phyloP scores from a whole-genome alignment of 1,139 yeast species.

The Lodderomyces metapsilosis region DNA sequence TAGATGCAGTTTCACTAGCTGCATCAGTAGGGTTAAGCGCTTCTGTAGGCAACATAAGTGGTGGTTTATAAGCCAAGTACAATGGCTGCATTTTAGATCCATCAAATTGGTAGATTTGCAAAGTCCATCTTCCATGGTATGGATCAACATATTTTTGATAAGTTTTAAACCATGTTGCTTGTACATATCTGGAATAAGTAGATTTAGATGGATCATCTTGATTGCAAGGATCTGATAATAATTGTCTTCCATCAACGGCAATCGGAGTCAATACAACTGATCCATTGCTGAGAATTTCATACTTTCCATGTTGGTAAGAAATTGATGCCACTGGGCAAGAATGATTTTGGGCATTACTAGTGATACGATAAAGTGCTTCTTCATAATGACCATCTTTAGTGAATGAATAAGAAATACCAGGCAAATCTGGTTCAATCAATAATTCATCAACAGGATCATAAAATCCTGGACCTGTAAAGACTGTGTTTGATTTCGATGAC shows the following conservation, averaged over 20 bases:
- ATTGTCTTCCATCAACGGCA: slow-evolving; percentile 88
- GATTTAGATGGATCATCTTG: slow-evolving; percentile 43
- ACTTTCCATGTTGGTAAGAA: slow-evolving; percentile 87
- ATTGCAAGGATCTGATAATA: slow-evolving; percentile 81
- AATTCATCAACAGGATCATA: slow-evolving; percentile 95
- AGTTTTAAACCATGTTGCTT: slow-evolving; percentile 57
- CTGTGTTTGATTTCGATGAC: slow-evolving; percentile 91
- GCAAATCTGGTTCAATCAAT: slow-evolving; percentile 89
- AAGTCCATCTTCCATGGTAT: slow-evolving; percentile 78
- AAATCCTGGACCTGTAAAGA: slow-evolving; percentile 95
- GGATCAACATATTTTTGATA: slow-evolving; percentile 64
- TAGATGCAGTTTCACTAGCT: slow-evolving; percentile 36
- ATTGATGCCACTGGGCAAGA: slow-evolving; percentile 80
- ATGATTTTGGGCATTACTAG: slow-evolving; percentile 71
- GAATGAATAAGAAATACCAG: slow-evolving; percentile 91
- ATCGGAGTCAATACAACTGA: slow-evolving; percentile 69
- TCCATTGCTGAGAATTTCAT: slow-evolving; percentile 62
- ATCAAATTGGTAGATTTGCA: slow-evolving; percentile 76
- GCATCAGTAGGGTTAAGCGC: slow-evolving; percentile 82
- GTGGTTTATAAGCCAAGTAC: slow-evolving; percentile 89
- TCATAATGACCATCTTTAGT: slow-evolving; percentile 90
- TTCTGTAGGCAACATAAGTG: slow-evolving; percentile 90
- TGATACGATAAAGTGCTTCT: slow-evolving; percentile 80
- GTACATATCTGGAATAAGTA: slow-evolving; percentile 68
- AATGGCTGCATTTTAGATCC: slow-evolving; percentile 85